Percentiles rank a stretch among this genome's conserved stretches.
These are phyloP conservation scores for Talaromyces marneffei DNA, from an alignment of 2,329 filamentous ascomycete species.

Conservation along the genomic window DNA sequence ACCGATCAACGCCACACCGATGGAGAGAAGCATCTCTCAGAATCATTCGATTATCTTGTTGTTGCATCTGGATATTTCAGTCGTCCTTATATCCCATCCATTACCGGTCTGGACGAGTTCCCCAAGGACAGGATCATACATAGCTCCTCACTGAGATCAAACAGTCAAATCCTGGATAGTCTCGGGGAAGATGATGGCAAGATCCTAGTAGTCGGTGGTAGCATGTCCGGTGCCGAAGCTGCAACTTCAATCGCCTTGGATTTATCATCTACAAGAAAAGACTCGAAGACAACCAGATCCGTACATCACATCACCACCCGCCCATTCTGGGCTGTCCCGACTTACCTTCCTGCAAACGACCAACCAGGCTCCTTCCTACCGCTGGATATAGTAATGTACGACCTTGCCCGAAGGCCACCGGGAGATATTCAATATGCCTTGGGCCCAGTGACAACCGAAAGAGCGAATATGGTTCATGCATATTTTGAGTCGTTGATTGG, in stretches of 20 bases:
- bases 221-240: constrained; percentile 77
- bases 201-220: constrained; percentile 69
- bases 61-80: constrained; percentile 74
- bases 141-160: constrained; percentile 55
- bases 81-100: constrained; percentile 49
- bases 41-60: constrained; percentile 62
- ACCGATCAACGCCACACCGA: not conserved
- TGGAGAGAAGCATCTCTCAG: constrained; percentile 13
- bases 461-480: constrained; percentile 50
- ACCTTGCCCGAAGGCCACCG: constrained; percentile 56
- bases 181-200: constrained; percentile 41
- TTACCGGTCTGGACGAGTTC: constrained; percentile 28
- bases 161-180: not conserved
- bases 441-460: constrained; percentile 57
- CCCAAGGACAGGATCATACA: constrained; percentile 53
- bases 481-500: constrained; percentile 43
- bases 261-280: constrained; percentile 57
- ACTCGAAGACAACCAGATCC: constrained; percentile 22
- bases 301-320: constrained; percentile 65
- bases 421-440: constrained; percentile 57
- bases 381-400: constrained; percentile 66
- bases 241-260: constrained; percentile 66
- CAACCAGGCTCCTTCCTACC: constrained; percentile 59
- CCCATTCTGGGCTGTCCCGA: constrained; percentile 67
- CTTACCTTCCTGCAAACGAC: constrained; percentile 34